These are phyloP conservation scores for Hyaloscypha bicolor DNA, from an alignment of 495 filamentous ascomycete species.

Conservation along the genomic window DNA sequence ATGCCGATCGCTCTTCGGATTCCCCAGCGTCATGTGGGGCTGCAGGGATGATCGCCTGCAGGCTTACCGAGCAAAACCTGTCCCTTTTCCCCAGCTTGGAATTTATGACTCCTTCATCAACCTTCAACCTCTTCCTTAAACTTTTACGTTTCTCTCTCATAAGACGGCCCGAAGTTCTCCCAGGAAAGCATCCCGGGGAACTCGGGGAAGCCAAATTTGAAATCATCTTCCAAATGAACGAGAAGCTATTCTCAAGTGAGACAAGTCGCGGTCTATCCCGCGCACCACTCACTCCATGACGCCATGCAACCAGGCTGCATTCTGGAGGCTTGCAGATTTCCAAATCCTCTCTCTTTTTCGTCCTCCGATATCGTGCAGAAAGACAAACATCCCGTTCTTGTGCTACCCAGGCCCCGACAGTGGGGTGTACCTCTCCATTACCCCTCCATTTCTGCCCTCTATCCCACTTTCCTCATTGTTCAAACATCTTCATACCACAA, in stretches of 20 bases:
- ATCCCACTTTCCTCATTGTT: no score
- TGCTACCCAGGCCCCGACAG: background rate
- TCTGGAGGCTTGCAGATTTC: background rate
- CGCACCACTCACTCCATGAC: background rate
- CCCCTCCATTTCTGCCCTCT: background rate
- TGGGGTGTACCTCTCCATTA: background rate
- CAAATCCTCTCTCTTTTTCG: background rate
- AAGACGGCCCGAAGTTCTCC: background rate
- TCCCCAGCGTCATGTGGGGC: background rate
- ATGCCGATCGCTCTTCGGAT: background rate
- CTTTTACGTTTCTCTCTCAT: background rate
- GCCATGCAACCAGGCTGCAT: background rate
- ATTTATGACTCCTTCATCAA: background rate
- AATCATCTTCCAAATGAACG: background rate
- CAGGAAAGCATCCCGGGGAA: background rate
- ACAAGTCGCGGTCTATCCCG: background rate
- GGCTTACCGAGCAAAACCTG: background rate
- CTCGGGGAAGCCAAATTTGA: background rate
- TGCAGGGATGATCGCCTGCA: background rate
- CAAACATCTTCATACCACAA: background rate
- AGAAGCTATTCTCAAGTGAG: slow-evolving; percentile 5
- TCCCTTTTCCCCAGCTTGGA: background rate
- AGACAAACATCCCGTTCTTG: background rate
- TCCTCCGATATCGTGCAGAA: background rate
- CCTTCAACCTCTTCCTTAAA: background rate